Conservation (phyloP, 805 yeast species). For the Candida boleticola region DNA sequence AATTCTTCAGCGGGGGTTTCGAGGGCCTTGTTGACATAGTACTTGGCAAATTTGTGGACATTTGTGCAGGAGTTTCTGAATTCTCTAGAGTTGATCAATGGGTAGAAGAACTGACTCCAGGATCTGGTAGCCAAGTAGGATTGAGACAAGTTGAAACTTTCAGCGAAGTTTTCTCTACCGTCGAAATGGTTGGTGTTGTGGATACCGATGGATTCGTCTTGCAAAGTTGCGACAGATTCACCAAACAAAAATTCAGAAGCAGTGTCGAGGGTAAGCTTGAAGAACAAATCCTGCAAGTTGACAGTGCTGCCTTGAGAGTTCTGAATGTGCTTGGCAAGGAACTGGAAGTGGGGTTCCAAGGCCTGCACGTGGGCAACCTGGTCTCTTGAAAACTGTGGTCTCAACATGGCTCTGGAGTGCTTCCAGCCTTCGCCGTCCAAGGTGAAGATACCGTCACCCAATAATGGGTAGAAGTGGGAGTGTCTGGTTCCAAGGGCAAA, state of each 20-base stretch:
- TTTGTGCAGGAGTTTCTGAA: slow-evolving; percentile 29
- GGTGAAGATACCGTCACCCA: slow-evolving; percentile 40
- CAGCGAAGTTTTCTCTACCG: slow-evolving; percentile 31
- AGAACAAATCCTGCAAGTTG: slow-evolving; percentile 35
- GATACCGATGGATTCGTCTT: slow-evolving; percentile 26
- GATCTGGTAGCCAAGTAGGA: slow-evolving; percentile 33
- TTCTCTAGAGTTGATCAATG: slow-evolving; percentile 21
- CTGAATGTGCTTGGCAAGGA: slow-evolving; percentile 23
- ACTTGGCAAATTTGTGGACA: slow-evolving; percentile 31
- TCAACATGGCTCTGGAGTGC: slow-evolving; percentile 33
- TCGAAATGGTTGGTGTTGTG: slow-evolving; percentile 21
- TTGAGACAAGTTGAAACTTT: slow-evolving; percentile 34
- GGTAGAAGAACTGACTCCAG: slow-evolving; percentile 27
- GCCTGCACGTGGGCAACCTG: slow-evolving; percentile 33
- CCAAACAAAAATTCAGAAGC: slow-evolving; percentile 44
- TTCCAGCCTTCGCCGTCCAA: slow-evolving; percentile 41
- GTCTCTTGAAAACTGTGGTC: slow-evolving; percentile 40
- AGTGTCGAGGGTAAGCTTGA: slow-evolving; percentile 36
- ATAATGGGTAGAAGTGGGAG: slow-evolving; percentile 27
- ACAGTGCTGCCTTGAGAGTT: slow-evolving; percentile 21
- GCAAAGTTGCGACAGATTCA: slow-evolving; percentile 29
- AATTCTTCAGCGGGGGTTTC: slow-evolving; percentile 25
- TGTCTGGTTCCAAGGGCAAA: slow-evolving; percentile 33
- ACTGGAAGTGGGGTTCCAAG: slow-evolving; percentile 31
- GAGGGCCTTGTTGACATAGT: slow-evolving; percentile 31